A percentile compares a stretch with the other conserved stretches of the same genome.
Conservation (phyloP, 2,329 filamentous ascomycete genomes). For the Colletotrichum filicis region DNA sequence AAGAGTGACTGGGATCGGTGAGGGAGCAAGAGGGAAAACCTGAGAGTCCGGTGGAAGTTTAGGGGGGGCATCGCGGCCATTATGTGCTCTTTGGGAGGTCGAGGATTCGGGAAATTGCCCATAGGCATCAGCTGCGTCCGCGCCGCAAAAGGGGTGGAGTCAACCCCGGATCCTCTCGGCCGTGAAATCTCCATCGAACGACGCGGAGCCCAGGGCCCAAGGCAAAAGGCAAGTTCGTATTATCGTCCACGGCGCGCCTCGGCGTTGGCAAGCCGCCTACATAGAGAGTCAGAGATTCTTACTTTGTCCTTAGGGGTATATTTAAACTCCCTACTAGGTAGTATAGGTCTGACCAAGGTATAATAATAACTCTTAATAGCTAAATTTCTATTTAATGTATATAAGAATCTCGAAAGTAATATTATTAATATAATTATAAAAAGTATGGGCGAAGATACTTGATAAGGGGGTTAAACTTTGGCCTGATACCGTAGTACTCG, state of each 20-base stretch:
- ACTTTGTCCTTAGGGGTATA: too few relatives aligned
- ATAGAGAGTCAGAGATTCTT: neutral
- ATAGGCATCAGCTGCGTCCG: constrained; percentile 8
- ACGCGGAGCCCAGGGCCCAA: neutral
- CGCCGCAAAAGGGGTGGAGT: constrained; percentile 24
- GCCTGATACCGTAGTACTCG: too few relatives aligned
- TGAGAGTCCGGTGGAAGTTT: neutral
- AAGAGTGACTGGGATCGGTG: constrained; percentile 35
- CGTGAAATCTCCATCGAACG: neutral
- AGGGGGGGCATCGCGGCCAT: constrained; percentile 24
- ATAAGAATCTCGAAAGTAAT: too few relatives aligned
- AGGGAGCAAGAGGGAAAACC: constrained; percentile 12
- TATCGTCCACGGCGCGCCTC: neutral
- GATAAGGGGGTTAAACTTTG: too few relatives aligned
- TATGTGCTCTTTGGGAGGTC: constrained; percentile 25
- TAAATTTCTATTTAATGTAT: too few relatives aligned
- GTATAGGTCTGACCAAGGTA: too few relatives aligned
- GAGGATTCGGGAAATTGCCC: constrained; percentile 15
- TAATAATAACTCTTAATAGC: too few relatives aligned
- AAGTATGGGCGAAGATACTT: too few relatives aligned
- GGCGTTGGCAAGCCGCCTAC: neutral
- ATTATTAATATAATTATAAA: too few relatives aligned
- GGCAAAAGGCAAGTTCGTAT: constrained; percentile 1
- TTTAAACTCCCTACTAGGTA: too few relatives aligned
- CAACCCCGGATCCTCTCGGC: constrained; percentile 6